Conservation (phyloP, 495 filamentous ascomycete genomes). For the Chaetomium tenue region DNA sequence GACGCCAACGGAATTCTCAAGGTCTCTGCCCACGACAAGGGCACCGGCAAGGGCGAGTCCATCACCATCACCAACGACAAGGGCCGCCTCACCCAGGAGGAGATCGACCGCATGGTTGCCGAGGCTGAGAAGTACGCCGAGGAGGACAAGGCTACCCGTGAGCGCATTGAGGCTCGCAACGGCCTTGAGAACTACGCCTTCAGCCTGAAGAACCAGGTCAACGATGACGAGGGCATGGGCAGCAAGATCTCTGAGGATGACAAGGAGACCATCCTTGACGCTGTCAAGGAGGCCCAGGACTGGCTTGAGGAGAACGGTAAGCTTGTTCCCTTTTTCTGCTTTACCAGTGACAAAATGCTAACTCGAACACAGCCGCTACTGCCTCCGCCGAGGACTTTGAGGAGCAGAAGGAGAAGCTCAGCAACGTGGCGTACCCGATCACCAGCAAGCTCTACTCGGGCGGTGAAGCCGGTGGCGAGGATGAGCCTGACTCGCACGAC, state of each 20-base stretch:
- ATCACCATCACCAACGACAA: conserved; percentile 99
- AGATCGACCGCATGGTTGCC: conserved; percentile 96
- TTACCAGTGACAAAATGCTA: conserved; percentile 19
- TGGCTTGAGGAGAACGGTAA: conserved; percentile 91
- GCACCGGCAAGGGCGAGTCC: conserved; percentile 91
- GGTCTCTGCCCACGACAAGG: conserved; percentile 93
- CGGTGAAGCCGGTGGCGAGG: conserved; percentile 61
- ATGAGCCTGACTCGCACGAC: conserved; percentile 77
- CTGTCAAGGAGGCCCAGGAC: conserved; percentile 94
- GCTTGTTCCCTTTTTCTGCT: conserved; percentile 11
- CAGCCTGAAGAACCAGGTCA: conserved; percentile 98
- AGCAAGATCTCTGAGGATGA: conserved; percentile 98
- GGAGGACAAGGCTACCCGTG: conserved; percentile 96
- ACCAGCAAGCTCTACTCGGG: conserved; percentile 93
- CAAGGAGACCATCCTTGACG: conserved; percentile 95
- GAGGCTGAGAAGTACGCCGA: conserved; percentile 98
- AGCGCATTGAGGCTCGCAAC: conserved; percentile 93
- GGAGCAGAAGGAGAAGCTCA: conserved; percentile 99
- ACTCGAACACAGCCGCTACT: conserved; percentile 54
- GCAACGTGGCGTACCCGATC: conserved; percentile 94
- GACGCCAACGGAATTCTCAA: conserved; percentile 98
- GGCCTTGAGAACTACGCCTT: conserved; percentile 95
- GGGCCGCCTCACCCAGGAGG: conserved; percentile 90
- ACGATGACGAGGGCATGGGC: conserved; percentile 91
- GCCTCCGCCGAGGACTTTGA: conserved; percentile 92